Evolutionary conservation across 129 eudicot species (phyloP).

Genomic region (Flaveria brownii): DNA sequence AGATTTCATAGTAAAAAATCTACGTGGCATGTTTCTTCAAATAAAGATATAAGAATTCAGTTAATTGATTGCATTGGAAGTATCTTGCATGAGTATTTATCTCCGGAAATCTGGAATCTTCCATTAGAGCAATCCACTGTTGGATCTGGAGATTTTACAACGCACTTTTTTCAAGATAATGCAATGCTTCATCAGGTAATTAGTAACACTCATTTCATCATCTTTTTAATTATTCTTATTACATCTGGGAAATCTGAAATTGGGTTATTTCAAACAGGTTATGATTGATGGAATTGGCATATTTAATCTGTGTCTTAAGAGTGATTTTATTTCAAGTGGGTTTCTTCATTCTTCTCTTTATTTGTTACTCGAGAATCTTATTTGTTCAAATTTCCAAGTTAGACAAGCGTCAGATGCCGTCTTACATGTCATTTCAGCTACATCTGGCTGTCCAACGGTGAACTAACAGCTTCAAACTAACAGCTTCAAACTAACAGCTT

Average conservation of each 20-base stretch:
- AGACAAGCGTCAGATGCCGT: slow-evolving; percentile 79
- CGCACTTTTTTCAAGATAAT: slow-evolving; percentile 73
- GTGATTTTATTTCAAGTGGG: slow-evolving; percentile 71
- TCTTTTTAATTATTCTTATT: slow-evolving; percentile 19
- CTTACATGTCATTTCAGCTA: slow-evolving; percentile 70
- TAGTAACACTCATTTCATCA: slow-evolving; percentile 14
- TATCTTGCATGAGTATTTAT: slow-evolving; percentile 82
- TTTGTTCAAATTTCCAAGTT: slow-evolving; percentile 77
- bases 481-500: slow-evolving; percentile 33
- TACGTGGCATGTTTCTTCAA: slow-evolving; percentile 44
- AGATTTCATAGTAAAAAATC: slow-evolving; percentile 43
- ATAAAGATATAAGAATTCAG: slow-evolving; percentile 41
- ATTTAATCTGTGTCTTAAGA: slow-evolving; percentile 63
- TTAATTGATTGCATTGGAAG: slow-evolving; percentile 74
- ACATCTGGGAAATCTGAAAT: slow-evolving; percentile 4
- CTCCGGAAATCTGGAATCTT: slow-evolving; percentile 90
- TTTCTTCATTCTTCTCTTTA: slow-evolving; percentile 89
- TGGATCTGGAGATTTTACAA: slow-evolving; percentile 48
- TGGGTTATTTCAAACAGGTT: slow-evolving; percentile 52
- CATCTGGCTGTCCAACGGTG: slow-evolving; percentile 76
- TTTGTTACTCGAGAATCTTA: slow-evolving; percentile 81
- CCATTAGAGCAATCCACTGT: slow-evolving; percentile 54
- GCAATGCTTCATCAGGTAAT: slow-evolving; percentile 87
- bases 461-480: slow-evolving; percentile 29
- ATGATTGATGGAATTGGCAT: slow-evolving; percentile 86